Evolutionary conservation across 2,329 filamentous ascomycete species (phyloP), one percentile per base, ranked within the genome.

Genomic region (Fusarium agapanthi): DNA sequence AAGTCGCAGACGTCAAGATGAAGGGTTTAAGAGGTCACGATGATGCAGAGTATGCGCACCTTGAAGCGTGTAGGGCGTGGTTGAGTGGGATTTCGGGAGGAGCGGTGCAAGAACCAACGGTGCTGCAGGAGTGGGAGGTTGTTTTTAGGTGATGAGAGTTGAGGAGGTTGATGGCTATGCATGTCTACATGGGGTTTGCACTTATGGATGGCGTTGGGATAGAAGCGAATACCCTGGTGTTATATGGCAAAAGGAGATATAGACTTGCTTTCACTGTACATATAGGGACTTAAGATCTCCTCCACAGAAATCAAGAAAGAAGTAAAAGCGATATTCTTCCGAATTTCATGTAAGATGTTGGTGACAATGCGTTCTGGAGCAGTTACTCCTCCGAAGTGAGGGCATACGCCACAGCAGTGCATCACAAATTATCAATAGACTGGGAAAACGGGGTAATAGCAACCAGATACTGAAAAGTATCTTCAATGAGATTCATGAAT

Each of bases 1-100:
- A 85, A 12, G 80, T 87, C 3, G 79, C 84, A 0, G 86, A 88
- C 60, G 76, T 75, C 22, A 80, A 83, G 69, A 83, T 84, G 64
- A 65, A 65, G 38, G 71, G 76, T 7, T 77, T 80, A 2, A 77
- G 77, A 43, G 75, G 76, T 1, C 79, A 81, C 1, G 70, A 76
- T 48, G 69, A 76, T 14, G 79, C 79, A 24, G 78, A 80, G 26
- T 85, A 85, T 61, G 82, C 84, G 2, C 82, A 84, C 32, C 82
- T 81, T 38, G 83, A 86, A 74, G 84, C 85, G 6, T 86, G 84
- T 44, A 80, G 85, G 20, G 85, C 82, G 3, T 83, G 84, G 74
- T 72, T 87, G 58, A 85, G 84, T 5, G 83, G 86, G 14, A 56
- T 43, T 15, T 73, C 75, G 16, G 79, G 73, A 20, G 63, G 74